Percentiles rank a stretch among this genome's conserved stretches.
Conservation (phyloP, 148 eudicot species). For the Rhododendron kiyosumense region DNA sequence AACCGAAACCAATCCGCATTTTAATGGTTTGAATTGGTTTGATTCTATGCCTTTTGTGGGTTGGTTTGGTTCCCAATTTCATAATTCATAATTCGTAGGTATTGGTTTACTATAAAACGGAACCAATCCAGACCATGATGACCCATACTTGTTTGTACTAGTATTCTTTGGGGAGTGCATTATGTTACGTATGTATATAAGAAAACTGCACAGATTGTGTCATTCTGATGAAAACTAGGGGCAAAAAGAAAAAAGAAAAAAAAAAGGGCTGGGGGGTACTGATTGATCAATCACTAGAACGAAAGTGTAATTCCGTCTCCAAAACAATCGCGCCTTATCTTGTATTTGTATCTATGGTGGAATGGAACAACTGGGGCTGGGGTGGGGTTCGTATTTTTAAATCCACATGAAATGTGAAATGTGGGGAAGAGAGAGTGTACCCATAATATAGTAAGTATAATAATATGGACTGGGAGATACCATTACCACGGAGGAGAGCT, state of each 20-base stretch:
- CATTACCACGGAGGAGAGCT: background rate
- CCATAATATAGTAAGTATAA: background rate
- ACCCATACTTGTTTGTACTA: no score
- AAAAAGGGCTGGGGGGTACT: no score
- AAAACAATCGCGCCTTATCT: background rate
- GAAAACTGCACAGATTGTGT: background rate
- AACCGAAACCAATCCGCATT: no score
- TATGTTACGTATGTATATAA: background rate
- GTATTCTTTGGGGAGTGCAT: background rate
- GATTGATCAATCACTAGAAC: background rate
- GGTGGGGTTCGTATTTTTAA: background rate
- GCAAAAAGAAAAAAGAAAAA: background rate
- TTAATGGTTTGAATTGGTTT: no score
- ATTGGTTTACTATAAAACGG: no score
- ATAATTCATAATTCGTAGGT: no score
- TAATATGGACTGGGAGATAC: no score
- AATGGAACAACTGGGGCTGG: background rate
- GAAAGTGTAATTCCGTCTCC: background rate
- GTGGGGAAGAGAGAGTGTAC: background rate
- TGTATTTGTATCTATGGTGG: background rate
- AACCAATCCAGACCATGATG: no score
- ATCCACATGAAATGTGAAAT: background rate
- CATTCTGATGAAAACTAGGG: background rate
- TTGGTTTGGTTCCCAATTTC: no score
- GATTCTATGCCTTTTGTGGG: no score